phyloP scores from a whole-genome alignment of 2,329 filamentous ascomycete genomes.

The Fusarium sp. region DNA sequence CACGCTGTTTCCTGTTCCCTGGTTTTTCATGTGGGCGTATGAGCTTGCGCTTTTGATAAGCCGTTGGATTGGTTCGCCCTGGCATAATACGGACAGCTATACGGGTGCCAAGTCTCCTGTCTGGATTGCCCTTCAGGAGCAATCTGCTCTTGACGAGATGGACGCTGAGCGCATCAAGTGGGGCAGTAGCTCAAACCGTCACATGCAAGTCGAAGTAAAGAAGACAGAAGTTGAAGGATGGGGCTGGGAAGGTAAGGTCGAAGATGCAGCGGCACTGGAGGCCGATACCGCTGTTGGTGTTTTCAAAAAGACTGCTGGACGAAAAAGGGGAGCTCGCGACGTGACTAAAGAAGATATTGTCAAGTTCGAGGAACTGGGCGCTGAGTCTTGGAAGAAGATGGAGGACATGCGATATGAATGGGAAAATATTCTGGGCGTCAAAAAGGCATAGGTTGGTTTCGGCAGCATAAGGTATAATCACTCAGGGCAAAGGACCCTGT shows the following conservation, averaged over 20 bases:
- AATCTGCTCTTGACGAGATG: constrained; percentile 68
- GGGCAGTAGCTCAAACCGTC: constrained; percentile 76
- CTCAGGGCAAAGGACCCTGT: background rate
- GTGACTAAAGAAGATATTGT: constrained; percentile 69
- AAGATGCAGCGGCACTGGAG: constrained; percentile 55
- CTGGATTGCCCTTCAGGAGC: constrained; percentile 79
- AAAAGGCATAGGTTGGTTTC: constrained; percentile 10
- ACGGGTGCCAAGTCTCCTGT: constrained; percentile 79
- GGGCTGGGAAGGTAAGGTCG: constrained; percentile 75
- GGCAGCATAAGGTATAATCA: background rate
- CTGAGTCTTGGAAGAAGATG: constrained; percentile 74
- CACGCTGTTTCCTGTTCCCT: constrained; percentile 78
- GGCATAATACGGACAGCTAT: constrained; percentile 85
- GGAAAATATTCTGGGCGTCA: constrained; percentile 59
- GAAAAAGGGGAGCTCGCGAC: constrained; percentile 68
- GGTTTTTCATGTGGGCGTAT: constrained; percentile 77
- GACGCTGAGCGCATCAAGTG: constrained; percentile 76
- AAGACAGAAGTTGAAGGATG: constrained; percentile 88
- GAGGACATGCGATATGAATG: constrained; percentile 75
- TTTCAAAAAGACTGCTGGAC: constrained; percentile 64
- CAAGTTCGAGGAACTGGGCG: constrained; percentile 72
- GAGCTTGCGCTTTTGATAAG: constrained; percentile 73
- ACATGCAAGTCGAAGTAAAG: constrained; percentile 70
- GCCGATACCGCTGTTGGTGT: constrained; percentile 59
- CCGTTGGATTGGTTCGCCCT: constrained; percentile 84